Base-by-base conservation (phyloP, 2,329 filamentous ascomycete species). In the Fusarium beomiforme region DNA sequence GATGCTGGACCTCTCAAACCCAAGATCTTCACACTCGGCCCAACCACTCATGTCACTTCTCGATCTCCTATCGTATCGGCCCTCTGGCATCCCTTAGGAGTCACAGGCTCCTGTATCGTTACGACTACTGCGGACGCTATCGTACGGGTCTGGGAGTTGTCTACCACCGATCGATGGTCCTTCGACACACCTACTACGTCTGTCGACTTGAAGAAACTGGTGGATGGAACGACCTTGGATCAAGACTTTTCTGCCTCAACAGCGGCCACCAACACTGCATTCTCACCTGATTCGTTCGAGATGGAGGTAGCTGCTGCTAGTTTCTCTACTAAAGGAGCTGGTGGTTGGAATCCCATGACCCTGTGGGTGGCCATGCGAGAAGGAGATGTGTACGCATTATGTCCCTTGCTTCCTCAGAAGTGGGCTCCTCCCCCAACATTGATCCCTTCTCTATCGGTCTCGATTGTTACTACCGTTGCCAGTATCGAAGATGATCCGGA, bases 351-450 rank as follows among this genome's bases (percentile, higher is more conserved):
- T 11, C 90, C 95, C 13, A 98, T 98, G 93, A 98, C 96, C 1
- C 85, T 99, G 14, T 99, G 95, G 93, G 85, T 98, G 55, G 94
- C 95, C n/a, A 99, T 98, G 92, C 90, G 90, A 39, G 92, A 94
- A 65, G 96, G 96, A 6, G 95, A 98, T 77, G 88, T 98, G 9
- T 99, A 99, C 78, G 95, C 95, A 3, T 84, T 99, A 12, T 98
- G 95, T 78, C 96, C 96, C 3, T 86, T 99, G 42, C 85, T 99
- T 34, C 96, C 96, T 1, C 90, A 90, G 55, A 93, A 92, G 75
- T 98, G 95, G 94, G 90, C 93, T 26, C 90, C 92, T 26, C 90
- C 92, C 17, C 87, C 91, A 3, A 92, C 92, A 1, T 85, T 96
- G 34, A 89, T 97, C 17, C 92, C 94, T 5, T 94, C 94, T 0